Evolutionary conservation across 805 yeast genomes (phyloP).

Genomic region (Candida tallmaniae): DNA sequence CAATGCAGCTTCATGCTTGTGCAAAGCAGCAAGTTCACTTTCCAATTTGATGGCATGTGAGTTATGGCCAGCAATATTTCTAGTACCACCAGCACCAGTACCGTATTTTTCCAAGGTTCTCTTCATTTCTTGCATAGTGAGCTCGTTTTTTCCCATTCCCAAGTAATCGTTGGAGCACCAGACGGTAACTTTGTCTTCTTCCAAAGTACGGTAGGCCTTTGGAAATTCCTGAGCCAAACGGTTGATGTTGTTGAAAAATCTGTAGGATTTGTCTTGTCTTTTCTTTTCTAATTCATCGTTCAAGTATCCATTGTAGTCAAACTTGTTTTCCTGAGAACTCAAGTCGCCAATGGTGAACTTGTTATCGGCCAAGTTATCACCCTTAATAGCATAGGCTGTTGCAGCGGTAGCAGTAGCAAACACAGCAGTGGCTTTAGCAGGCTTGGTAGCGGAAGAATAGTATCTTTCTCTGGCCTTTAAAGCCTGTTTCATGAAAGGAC

Average conservation of each 20-base stretch:
- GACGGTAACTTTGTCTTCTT: conserved; percentile 85
- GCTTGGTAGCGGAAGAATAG: conserved; percentile 46
- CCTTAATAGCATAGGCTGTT: conserved; percentile 25
- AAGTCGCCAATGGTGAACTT: conserved; percentile 16
- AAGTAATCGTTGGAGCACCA: conserved; percentile 99
- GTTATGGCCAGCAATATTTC: conserved; percentile 98
- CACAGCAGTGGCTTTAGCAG: conserved; percentile 41
- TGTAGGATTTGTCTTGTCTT: conserved; percentile 84
- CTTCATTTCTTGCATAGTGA: conserved; percentile 73
- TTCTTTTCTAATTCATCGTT: conserved; percentile 65
- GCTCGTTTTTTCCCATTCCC: conserved; percentile 84
- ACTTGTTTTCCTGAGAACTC: conserved; percentile 47
- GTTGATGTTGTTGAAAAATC: conserved; percentile 95
- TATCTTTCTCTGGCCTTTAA: conserved; percentile 41
- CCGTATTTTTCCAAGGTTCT: conserved; percentile 83
- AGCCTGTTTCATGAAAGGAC: conserved; percentile 93
- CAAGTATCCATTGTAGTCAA: conserved; percentile 71
- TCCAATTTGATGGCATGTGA: conserved; percentile 84
- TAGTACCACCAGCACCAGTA: conserved; percentile 98
- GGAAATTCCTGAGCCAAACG: conserved; percentile 94
- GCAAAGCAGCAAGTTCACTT: conserved; percentile 81
- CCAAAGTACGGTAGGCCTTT: conserved; percentile 73
- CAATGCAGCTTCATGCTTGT: conserved; percentile 90
- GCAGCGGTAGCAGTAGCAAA: conserved; percentile 19
- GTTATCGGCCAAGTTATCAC: conserved; percentile 19